Evolutionary conservation across 2,329 filamentous ascomycete species (phyloP).

Genomic region (Whalleya microplaca): DNA sequence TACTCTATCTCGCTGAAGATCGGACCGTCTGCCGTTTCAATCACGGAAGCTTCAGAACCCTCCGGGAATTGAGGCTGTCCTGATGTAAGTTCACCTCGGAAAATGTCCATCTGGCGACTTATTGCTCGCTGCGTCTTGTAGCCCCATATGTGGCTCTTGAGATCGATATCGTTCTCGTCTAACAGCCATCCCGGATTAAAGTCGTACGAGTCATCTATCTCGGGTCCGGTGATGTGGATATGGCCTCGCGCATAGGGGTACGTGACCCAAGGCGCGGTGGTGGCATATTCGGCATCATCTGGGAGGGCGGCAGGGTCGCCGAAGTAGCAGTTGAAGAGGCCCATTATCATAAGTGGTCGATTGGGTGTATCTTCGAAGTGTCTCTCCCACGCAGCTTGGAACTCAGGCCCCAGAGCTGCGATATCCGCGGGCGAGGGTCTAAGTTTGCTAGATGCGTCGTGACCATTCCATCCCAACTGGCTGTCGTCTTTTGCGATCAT

Average conservation of each 20-base stretch:
- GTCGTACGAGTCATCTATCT: slow-evolving; percentile 47
- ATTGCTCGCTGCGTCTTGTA: slow-evolving; percentile 68
- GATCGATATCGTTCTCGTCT: slow-evolving; percentile 53
- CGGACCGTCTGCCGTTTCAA: neutral
- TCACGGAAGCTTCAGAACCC: slow-evolving; percentile 42
- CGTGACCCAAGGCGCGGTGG: slow-evolving; percentile 54
- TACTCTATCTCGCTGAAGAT: slow-evolving; percentile 34
- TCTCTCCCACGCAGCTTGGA: slow-evolving; percentile 26
- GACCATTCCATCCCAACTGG: slow-evolving; percentile 29
- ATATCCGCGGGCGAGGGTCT: slow-evolving; percentile 29
- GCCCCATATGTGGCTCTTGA: slow-evolving; percentile 61
- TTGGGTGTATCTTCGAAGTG: slow-evolving; percentile 47
- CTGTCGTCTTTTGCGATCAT: slow-evolving; percentile 20
- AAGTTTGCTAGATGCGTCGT: slow-evolving; percentile 27
- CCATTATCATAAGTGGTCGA: slow-evolving; percentile 52
- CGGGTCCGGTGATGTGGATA: slow-evolving; percentile 59
- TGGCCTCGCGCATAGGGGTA: slow-evolving; percentile 66
- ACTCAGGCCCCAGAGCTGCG: slow-evolving; percentile 25
- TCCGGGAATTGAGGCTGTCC: slow-evolving; percentile 49
- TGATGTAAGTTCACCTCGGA: slow-evolving; percentile 47
- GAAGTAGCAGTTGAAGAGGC: slow-evolving; percentile 42
- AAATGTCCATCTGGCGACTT: slow-evolving; percentile 55
- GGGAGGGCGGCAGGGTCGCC: slow-evolving; percentile 45
- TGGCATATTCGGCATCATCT: slow-evolving; percentile 51
- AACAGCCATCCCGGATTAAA: slow-evolving; percentile 61